Base-by-base conservation (phyloP, 202 grass and related monocot genomes). In the Schoenoplectus tabernaemontani region DNA sequence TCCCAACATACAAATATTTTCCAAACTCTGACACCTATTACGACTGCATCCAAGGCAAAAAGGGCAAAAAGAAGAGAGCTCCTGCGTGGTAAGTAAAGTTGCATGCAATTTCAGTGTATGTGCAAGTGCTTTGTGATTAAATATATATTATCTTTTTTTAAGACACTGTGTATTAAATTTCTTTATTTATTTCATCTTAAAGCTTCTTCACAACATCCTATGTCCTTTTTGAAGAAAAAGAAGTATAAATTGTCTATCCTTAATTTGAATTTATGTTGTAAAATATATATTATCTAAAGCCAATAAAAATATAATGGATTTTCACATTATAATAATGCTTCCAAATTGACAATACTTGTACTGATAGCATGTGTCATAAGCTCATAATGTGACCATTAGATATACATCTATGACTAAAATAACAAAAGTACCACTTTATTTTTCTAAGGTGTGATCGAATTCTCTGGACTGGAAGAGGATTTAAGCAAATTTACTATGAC, bases 1-100 rank as follows among this genome's bases (percentile, higher is more conserved):
- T 81, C 39, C 93, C 93, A 3, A 97, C 93, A 17, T 97, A 97
- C 68, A 97, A 97, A 85, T 97, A 97, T 81, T 76, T 87, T 66
- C 87, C 82, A 0, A 88, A 97, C 83, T 97, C 93, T 0, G 87
- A 97, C 80, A 46, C 63, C 41, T 97, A 97, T 84, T 93, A 89
- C 69, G 88, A 84, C 64, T 87, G 64, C 84, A 68, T 39, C 12
- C 44, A 24, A 68, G 33, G 69, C 1, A 68, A 51, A 59, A 87
- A 83, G 13, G 82, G 78, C n/a, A 79, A 91, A 34, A 97, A 97
- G 81, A 84, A 84, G 3, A 88, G 93, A 60, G 90, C 90, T 59
- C 93, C 93, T 66, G 93, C 93, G 48, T 97, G 93, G 93, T 87
- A 60, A 82, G 44, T 48, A 2, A 64, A 4, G 50, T n/a, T 53